phyloP scores from a whole-genome alignment of 768 basidiomycete species.

The Suillus variegatus region DNA sequence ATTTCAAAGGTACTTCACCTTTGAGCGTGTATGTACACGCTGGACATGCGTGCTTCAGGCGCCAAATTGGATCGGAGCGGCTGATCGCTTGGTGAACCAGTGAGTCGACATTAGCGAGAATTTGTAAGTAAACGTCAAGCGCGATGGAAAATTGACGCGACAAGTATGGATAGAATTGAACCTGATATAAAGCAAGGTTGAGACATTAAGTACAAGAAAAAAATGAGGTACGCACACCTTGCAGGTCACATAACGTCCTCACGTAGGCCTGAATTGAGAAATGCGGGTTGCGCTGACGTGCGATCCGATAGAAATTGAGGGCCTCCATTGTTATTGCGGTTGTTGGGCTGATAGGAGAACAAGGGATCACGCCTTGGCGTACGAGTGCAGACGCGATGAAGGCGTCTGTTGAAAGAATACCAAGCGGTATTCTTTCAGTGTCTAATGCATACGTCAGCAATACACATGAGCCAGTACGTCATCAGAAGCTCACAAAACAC shows the following conservation, averaged over 20 bases:
- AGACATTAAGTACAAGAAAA: no score
- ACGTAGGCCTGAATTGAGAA: constrained; percentile 23
- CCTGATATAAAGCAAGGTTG: no score
- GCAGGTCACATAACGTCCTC: constrained; percentile 21
- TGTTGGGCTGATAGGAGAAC: constrained; percentile 10
- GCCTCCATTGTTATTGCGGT: constrained; percentile 6
- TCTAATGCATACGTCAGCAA: constrained; percentile 2
- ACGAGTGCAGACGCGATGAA: constrained; percentile 9
- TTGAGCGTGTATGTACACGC: no score
- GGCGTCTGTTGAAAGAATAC: not conserved
- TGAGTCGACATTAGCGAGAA: no score
- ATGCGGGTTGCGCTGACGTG: constrained; percentile 16
- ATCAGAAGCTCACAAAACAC: constrained; percentile 4
- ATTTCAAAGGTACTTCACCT: no score
- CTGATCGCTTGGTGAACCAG: no score
- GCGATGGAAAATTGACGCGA: no score
- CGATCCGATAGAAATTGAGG: constrained; percentile 13
- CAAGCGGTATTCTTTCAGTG: not conserved
- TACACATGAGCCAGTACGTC: not conserved
- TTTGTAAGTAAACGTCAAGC: no score
- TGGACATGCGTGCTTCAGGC: no score
- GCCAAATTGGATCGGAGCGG: no score
- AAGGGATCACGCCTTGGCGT: constrained; percentile 9
- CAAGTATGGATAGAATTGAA: no score
- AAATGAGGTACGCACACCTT: constrained; percentile 8